These are phyloP conservation scores for Postia placenta DNA, from an alignment of 768 basidiomycete genomes.

Conservation along the genomic window DNA sequence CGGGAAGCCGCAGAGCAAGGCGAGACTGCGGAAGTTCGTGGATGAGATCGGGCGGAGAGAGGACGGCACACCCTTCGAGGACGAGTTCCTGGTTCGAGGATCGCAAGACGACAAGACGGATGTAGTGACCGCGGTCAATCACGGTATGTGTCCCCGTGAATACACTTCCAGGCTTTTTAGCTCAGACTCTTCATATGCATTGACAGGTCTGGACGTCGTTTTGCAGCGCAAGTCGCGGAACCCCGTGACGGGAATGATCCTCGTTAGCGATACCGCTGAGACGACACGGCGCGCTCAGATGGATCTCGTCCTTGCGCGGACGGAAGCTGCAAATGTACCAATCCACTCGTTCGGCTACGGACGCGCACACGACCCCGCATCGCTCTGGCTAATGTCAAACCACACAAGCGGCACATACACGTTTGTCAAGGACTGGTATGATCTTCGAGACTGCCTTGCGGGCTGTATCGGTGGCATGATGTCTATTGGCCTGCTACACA, in stretches of 20 bases:
- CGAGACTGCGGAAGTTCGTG: slow-evolving; percentile 70
- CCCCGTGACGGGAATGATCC: slow-evolving; percentile 83
- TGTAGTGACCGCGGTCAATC: slow-evolving; percentile 97
- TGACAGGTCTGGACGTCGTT: slow-evolving; percentile 81
- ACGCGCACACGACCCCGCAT: slow-evolving; percentile 93
- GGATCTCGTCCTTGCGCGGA: slow-evolving; percentile 95
- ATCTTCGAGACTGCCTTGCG: slow-evolving; percentile 85
- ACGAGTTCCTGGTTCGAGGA: slow-evolving; percentile 61
- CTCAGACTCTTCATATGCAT: neutral
- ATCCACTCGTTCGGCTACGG: slow-evolving; percentile 98
- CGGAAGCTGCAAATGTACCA: slow-evolving; percentile 94
- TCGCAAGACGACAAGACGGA: slow-evolving; percentile 92
- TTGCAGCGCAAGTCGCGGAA: slow-evolving; percentile 92
- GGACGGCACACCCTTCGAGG: slow-evolving; percentile 33
- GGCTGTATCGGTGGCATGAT: slow-evolving; percentile 96
- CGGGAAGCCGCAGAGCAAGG: slow-evolving; percentile 62
- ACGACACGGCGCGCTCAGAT: slow-evolving; percentile 92
- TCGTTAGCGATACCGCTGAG: slow-evolving; percentile 91
- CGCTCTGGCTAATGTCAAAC: slow-evolving; percentile 98
- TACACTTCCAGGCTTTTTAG: neutral
- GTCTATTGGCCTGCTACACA: slow-evolving; percentile 86
- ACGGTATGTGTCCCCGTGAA: slow-evolving; percentile 43
- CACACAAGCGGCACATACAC: slow-evolving; percentile 97
- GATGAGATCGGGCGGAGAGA: slow-evolving; percentile 53
- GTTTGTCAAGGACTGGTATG: slow-evolving; percentile 97